These are phyloP conservation scores for Panaeolus cyanescens DNA, from an alignment of 768 basidiomycete species.

Conservation along the genomic window DNA sequence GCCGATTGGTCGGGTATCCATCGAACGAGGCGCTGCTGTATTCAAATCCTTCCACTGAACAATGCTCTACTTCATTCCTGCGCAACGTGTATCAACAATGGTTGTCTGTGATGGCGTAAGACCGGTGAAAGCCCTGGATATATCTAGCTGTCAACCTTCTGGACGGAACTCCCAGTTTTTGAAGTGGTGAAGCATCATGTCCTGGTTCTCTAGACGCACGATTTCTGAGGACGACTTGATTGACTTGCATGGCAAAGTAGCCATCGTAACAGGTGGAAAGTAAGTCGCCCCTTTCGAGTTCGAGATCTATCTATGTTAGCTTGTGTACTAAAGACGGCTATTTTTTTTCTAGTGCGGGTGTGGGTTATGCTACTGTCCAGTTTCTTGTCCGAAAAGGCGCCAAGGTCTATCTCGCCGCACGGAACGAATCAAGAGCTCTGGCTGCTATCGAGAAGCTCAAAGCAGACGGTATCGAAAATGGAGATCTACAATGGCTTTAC, in stretches of 20 bases:
- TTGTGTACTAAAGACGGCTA: not conserved
- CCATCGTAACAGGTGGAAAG: constrained; percentile 53
- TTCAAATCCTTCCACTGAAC: no score
- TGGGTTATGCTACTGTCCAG: constrained; percentile 38
- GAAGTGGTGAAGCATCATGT: no score
- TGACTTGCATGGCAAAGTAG: constrained; percentile 48
- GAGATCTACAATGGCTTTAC: constrained; percentile 34
- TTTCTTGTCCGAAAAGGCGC: constrained; percentile 43
- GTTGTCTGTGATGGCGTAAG: no score
- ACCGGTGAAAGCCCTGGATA: not conserved
- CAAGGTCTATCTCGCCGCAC: constrained; percentile 28
- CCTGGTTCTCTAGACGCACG: not conserved
- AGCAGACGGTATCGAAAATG: constrained; percentile 30
- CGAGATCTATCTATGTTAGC: not conserved
- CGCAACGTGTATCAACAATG: no score
- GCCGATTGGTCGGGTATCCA: no score
- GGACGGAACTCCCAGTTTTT: no score
- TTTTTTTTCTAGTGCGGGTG: constrained; percentile 26
- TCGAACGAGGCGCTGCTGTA: no score
- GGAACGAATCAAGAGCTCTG: constrained; percentile 18
- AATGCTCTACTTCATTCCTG: no score
- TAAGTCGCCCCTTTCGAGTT: no score
- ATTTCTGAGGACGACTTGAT: constrained; percentile 40
- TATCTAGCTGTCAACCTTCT: not conserved
- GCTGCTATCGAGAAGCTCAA: constrained; percentile 28